Evolutionary conservation across 352 stramenopile genomes (phyloP).

Genomic region (Hyaloperonospora arabidopsidis): DNA sequence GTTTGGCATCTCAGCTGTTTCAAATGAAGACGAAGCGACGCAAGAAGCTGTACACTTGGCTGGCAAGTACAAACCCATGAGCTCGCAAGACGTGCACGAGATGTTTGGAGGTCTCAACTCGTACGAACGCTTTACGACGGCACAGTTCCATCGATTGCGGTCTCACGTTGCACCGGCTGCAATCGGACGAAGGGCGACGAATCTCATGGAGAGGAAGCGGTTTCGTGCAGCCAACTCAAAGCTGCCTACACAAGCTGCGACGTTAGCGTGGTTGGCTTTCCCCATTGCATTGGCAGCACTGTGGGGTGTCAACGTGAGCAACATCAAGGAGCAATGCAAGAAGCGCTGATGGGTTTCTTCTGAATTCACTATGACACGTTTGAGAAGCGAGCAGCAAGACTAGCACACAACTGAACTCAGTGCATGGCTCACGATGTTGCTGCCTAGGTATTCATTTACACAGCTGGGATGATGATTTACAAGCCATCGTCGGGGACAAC

Average conservation of each 20-base stretch:
- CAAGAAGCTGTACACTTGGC: conserved; percentile 13
- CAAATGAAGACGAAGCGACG: conserved; percentile 23
- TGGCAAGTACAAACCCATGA: conserved; percentile 59
- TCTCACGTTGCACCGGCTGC: conserved; percentile 42
- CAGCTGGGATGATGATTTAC: too few relatives aligned
- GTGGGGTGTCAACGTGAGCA: conserved; percentile 56
- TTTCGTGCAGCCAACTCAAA: conserved; percentile 47
- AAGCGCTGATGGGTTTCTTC: conserved; percentile 16
- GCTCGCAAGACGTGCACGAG: conserved; percentile 55
- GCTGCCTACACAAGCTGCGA: conserved; percentile 50
- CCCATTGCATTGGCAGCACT: conserved; percentile 42
- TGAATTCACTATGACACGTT: too few relatives aligned
- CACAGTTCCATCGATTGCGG: conserved; percentile 55
- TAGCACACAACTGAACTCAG: too few relatives aligned
- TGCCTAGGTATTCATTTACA: too few relatives aligned
- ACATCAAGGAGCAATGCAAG: conserved; percentile 44
- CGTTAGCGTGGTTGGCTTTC: conserved; percentile 58
- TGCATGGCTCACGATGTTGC: too few relatives aligned
- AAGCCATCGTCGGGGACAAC: too few relatives aligned
- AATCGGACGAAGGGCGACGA: conserved; percentile 53
- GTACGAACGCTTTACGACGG: conserved; percentile 73
- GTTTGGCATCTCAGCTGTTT: conserved; percentile 49
- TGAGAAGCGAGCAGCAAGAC: too few relatives aligned
- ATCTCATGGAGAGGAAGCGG: conserved; percentile 59
- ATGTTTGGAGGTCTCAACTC: conserved; percentile 68